Percentiles rank a stretch among this genome's conserved stretches.
These are phyloP conservation scores for Solanum virginianum DNA, from an alignment of 257 asterid species.

Conservation along the genomic window DNA sequence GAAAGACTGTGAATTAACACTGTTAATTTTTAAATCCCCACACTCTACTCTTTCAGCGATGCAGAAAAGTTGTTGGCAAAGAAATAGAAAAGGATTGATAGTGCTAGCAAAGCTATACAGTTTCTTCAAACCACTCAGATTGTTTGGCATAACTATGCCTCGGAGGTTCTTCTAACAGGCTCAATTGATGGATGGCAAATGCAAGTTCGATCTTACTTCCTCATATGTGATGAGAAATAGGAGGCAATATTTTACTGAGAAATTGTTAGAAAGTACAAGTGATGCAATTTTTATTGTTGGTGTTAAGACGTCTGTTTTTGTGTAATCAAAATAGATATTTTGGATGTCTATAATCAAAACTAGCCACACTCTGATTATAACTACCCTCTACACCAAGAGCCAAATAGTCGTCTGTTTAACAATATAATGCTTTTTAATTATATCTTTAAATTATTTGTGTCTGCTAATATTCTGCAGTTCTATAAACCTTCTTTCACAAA, in stretches of 20 bases:
- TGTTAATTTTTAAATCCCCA: not conserved
- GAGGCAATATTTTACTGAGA: not conserved
- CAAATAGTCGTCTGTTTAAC: not conserved
- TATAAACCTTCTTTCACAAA: not conserved
- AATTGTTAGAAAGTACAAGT: not conserved
- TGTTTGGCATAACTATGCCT: conserved; percentile 66
- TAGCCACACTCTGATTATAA: too few species aligned
- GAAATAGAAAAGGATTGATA: conserved; percentile 49
- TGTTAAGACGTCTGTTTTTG: not conserved
- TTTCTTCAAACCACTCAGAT: conserved; percentile 51
- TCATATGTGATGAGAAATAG: not conserved
- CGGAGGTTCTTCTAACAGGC: conserved; percentile 69
- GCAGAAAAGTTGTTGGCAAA: conserved; percentile 36
- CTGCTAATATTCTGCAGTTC: not conserved
- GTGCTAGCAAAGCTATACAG: conserved; percentile 46
- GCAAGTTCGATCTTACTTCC: conserved; percentile 39
- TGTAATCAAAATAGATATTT: not conserved
- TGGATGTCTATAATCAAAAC: too few species aligned
- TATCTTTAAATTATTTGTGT: not conserved
- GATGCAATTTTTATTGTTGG: not conserved
- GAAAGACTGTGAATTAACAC: too few species aligned
- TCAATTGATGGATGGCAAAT: conserved; percentile 96
- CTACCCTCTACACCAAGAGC: not conserved
- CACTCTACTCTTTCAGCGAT: conserved; percentile 34
- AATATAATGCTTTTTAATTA: not conserved